A percentile compares a stretch with the other conserved stretches of the same genome.
These are phyloP conservation scores for Clarireedia hainanense DNA, from an alignment of 2,329 filamentous ascomycete species.

Conservation along the genomic window DNA sequence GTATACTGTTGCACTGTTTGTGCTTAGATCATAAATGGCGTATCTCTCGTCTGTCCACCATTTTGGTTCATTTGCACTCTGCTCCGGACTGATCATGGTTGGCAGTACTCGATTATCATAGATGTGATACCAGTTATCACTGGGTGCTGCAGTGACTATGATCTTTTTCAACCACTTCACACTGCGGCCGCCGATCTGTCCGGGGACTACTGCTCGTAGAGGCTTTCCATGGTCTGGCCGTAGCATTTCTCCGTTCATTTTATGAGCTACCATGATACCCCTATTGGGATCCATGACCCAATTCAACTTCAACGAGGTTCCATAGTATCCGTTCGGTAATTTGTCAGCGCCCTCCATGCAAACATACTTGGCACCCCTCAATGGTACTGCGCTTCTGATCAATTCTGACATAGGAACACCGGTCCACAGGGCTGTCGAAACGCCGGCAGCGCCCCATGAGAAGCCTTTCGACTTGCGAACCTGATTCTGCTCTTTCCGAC, in stretches of 20 bases:
- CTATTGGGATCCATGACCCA: constrained; percentile 79
- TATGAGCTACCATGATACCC: constrained; percentile 80
- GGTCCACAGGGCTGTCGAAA: constrained; percentile 84
- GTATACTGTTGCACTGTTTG: constrained; percentile 74
- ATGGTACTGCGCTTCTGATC: constrained; percentile 58
- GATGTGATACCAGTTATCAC: constrained; percentile 92
- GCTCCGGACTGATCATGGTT: constrained; percentile 77
- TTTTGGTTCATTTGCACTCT: constrained; percentile 61
- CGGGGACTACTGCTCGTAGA: constrained; percentile 74
- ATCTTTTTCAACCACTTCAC: constrained; percentile 89
- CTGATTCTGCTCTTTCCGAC: constrained; percentile 86
- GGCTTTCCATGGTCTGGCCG: constrained; percentile 82
- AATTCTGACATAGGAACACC: constrained; percentile 70
- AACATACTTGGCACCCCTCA: constrained; percentile 67
- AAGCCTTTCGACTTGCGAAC: constrained; percentile 90
- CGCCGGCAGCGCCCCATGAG: constrained; percentile 82
- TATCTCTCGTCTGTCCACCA: constrained; percentile 88
- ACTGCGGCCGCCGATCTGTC: constrained; percentile 84
- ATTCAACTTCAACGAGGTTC: constrained; percentile 78
- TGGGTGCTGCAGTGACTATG: constrained; percentile 68
- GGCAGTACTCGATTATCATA: constrained; percentile 88
- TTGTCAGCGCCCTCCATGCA: constrained; percentile 90
- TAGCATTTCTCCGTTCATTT: constrained; percentile 81
- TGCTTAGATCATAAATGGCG: constrained; percentile 85
- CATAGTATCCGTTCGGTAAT: constrained; percentile 81